Evolutionary conservation across 2,329 filamentous ascomycete species (phyloP).

Genomic region (Tolypocladium pustulatum): DNA sequence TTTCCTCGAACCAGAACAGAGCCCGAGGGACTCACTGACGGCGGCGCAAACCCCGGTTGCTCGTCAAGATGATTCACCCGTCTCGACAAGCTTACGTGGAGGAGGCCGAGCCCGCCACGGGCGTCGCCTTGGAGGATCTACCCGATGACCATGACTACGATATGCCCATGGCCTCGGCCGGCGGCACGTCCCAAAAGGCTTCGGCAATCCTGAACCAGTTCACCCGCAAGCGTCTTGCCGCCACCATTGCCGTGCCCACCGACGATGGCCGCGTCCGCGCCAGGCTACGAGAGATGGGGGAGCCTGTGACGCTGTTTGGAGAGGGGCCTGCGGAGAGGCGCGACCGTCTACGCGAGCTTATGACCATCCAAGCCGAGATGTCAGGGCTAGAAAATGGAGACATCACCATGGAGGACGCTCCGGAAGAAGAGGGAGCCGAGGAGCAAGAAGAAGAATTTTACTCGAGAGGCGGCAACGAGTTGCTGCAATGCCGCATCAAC

Average conservation of each 20-base stretch:
- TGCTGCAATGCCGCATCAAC: constrained; percentile 65
- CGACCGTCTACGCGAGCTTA: constrained; percentile 72
- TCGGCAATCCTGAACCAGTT: constrained; percentile 82
- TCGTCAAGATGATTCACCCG: constrained; percentile 61
- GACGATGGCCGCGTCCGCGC: constrained; percentile 80
- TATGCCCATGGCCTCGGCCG: constrained; percentile 53
- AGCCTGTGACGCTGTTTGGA: constrained; percentile 90
- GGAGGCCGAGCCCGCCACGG: constrained; percentile 53
- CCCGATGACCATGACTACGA: constrained; percentile 74
- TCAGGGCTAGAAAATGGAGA: constrained; percentile 45
- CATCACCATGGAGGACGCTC: constrained; percentile 49
- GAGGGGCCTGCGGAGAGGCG: constrained; percentile 78
- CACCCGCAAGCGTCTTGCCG: constrained; percentile 79
- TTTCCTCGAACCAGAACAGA: neutral
- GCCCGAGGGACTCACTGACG: neutral
- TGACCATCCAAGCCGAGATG: constrained; percentile 63
- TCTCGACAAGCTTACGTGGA: constrained; percentile 90
- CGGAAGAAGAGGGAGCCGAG: constrained; percentile 50
- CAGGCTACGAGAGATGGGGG: constrained; percentile 73
- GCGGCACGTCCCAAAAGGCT: constrained; percentile 68
- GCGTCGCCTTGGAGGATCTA: constrained; percentile 39
- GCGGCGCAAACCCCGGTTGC: neutral
- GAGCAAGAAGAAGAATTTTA: constrained; percentile 93
- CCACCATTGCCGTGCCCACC: constrained; percentile 83
- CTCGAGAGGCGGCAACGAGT: constrained; percentile 64